Evolutionary conservation across 163 green algal species (phyloP), one percentile per base, ranked within the genome.

Genomic region (Chlamydomonas reinhardtii): DNA sequence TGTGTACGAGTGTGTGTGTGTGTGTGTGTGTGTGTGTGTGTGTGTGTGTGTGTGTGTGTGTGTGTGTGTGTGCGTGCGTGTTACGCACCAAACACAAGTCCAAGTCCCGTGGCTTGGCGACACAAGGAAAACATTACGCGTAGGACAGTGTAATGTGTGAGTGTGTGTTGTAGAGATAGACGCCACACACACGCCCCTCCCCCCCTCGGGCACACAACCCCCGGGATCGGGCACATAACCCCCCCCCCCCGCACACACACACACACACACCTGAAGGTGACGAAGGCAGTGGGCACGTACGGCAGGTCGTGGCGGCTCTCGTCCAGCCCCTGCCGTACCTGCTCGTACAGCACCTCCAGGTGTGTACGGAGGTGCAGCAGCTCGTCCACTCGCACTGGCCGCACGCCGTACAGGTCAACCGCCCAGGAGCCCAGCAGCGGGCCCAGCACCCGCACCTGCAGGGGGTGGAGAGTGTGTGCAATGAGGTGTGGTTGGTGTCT

Each of bases 381-480:
- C 19, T 78, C 84, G 70, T 95, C 92, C 56, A 93, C 83, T 35
- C 92, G 93, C 11, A 79, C 64, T 2, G 92, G 92, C 65, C 90
- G 94, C 2, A 88, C 70, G 48, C 93, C 93, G 74, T 95, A 96
- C 74, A 92, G 88, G 17, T 88, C 82, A 9, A 76, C 72, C 16
- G 85, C 91, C 91, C 91, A 95, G 35, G 75, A 32, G 43, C 92
- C 92, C 76, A 92, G 86, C 56, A 85, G 75, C 4, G 82, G 71
- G 9, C 82, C 82, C 25, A 87, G 22, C 25, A 87, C 82, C 6
- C 82, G 82, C 32, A 87, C 71, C 82, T 87, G 25, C 17, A 15
- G 6, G 56, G n/a, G n/a, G n/a, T n/a, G 22, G 56, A 27, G 56
- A 3, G 56, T 65, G 6, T 9, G 56, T 65, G 56, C 11, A 15